Conservation (phyloP, 2,329 filamentous ascomycete species). For the Fusarium austroafricanum region DNA sequence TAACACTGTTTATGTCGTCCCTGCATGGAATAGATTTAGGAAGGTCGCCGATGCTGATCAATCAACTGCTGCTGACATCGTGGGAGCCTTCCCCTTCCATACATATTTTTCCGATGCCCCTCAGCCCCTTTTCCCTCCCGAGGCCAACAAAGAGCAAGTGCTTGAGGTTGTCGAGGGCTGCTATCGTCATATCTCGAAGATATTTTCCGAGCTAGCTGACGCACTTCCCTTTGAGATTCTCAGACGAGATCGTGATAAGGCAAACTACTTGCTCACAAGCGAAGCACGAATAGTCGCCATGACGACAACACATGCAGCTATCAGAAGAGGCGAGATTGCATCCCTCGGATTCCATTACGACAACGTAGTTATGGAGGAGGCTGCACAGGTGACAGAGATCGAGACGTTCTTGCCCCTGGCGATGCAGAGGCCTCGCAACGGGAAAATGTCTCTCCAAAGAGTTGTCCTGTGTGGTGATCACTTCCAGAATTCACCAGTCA, state of each 20-base stretch:
- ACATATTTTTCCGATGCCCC: slow-evolving; percentile 88
- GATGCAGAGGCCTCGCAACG: slow-evolving; percentile 83
- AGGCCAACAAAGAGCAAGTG: slow-evolving; percentile 72
- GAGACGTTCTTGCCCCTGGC: slow-evolving; percentile 96
- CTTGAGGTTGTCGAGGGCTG: slow-evolving; percentile 86
- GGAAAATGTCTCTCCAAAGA: slow-evolving; percentile 81
- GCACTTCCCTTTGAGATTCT: slow-evolving; percentile 96
- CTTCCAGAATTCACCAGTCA: slow-evolving; percentile 94
- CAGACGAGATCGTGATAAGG: slow-evolving; percentile 87
- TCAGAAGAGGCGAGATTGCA: slow-evolving; percentile 90
- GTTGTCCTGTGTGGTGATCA: slow-evolving; percentile 96
- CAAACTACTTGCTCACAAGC: slow-evolving; percentile 93
- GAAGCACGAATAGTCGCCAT: slow-evolving; percentile 98
- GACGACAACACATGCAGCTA: slow-evolving; percentile 98
- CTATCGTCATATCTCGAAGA: slow-evolving; percentile 86
- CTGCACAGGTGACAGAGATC: slow-evolving; percentile 96
- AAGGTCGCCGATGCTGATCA: slow-evolving; percentile 65
- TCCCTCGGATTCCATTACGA: slow-evolving; percentile 96
- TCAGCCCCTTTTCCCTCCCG: slow-evolving; percentile 81
- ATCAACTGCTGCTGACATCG: slow-evolving; percentile 69
- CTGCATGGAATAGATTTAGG: slow-evolving; percentile 88
- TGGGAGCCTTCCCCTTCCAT: slow-evolving; percentile 86
- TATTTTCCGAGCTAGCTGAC: slow-evolving; percentile 92
- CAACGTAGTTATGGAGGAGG: slow-evolving; percentile 98
- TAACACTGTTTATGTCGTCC: slow-evolving; percentile 89